Evolutionary conservation across 2,329 filamentous ascomycete species (phyloP).

Genomic region (Pezicula carpinea): DNA sequence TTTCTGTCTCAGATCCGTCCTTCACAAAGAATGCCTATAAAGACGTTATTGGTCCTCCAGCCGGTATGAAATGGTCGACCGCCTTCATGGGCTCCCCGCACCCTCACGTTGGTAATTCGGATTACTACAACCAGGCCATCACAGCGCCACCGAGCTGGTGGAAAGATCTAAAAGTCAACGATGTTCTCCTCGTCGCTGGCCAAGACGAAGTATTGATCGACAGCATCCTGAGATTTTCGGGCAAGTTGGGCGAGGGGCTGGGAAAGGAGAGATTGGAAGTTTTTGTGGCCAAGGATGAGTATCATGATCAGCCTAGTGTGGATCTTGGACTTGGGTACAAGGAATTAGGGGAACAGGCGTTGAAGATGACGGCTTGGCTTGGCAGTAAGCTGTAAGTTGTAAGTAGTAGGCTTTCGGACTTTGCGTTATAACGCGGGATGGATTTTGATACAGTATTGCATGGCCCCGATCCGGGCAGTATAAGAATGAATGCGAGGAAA

Average conservation of each 20-base stretch:
- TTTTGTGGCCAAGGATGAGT: constrained; percentile 17
- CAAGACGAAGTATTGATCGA: constrained; percentile 52
- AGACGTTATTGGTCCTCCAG: constrained; percentile 41
- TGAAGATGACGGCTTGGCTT: constrained; percentile 21
- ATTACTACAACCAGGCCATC: constrained; percentile 50
- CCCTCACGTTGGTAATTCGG: constrained; percentile 24
- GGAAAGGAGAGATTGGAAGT: constrained; percentile 13
- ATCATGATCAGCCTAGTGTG: constrained; percentile 21
- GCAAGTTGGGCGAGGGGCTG: constrained; percentile 35
- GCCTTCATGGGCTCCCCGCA: constrained; percentile 38
- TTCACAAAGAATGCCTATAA: constrained; percentile 41
- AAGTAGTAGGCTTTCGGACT: no score
- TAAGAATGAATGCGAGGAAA: no score
- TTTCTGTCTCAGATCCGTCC: constrained; percentile 39
- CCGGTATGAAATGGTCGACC: constrained; percentile 39
- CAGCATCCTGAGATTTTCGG: constrained; percentile 45
- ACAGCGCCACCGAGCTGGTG: constrained; percentile 49
- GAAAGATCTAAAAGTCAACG: constrained; percentile 39
- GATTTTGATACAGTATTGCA: no score
- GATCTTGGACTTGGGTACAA: constrained; percentile 19
- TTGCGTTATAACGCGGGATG: no score
- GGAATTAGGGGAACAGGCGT: constrained; percentile 17
- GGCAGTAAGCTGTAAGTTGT: constrained; percentile 18
- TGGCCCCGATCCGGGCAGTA: no score
- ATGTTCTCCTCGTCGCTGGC: constrained; percentile 49